phyloP scores from a whole-genome alignment of 768 basidiomycete species.

The Boletales sp. region DNA sequence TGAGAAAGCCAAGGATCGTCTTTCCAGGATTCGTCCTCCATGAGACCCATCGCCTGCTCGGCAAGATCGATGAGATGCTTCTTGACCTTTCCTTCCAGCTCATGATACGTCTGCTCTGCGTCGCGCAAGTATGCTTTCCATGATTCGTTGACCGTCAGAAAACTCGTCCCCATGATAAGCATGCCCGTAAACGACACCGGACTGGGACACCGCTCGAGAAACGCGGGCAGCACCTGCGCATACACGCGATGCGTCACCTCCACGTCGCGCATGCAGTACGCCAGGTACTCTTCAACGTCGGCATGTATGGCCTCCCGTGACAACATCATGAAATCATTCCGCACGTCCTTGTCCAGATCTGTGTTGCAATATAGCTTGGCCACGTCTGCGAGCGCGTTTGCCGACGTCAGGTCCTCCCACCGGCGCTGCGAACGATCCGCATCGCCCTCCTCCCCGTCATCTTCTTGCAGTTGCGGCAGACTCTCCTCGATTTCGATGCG shows the following conservation, averaged over 20 bases:
- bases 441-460: constrained; percentile 37
- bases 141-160: constrained; percentile 83
- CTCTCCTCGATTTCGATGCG: constrained; percentile 39
- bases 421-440: constrained; percentile 48
- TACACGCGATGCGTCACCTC: constrained; percentile 81
- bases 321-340: constrained; percentile 72
- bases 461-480: constrained; percentile 34
- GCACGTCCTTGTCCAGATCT: constrained; percentile 69
- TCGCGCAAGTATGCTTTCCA: constrained; percentile 82
- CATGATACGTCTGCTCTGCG: constrained; percentile 74
- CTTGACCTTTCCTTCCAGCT: constrained; percentile 63
- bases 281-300: constrained; percentile 68
- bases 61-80: constrained; percentile 66
- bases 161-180: constrained; percentile 86
- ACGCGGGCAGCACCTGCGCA: constrained; percentile 70
- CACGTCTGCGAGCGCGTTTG: constrained; percentile 90
- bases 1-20: constrained; percentile 83
- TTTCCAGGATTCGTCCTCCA: constrained; percentile 54
- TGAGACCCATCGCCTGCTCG: constrained; percentile 47
- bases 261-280: constrained; percentile 87
- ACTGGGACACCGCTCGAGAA: constrained; percentile 79
- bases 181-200: constrained; percentile 92
- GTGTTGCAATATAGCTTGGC: constrained; percentile 87
- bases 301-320: constrained; percentile 62
- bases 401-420: constrained; percentile 93